Conservation (phyloP, 148 eudicot genomes). For the Beta vulgaris region DNA sequence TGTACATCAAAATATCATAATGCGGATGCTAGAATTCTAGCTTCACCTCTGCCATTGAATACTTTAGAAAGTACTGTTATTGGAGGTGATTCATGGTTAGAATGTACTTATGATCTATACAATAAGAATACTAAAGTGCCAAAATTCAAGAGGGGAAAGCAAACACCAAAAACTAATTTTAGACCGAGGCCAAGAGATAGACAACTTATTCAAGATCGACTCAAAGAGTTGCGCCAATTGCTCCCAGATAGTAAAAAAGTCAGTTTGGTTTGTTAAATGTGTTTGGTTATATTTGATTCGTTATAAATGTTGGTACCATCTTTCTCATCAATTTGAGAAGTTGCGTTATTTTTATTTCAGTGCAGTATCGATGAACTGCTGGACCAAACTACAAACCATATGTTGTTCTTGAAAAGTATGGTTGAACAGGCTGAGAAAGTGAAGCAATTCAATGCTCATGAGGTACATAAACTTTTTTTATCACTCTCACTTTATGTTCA, state of each 20-base stretch:
- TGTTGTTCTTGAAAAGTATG: slow-evolving; percentile 60
- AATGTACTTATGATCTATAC: slow-evolving; percentile 8
- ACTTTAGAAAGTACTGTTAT: slow-evolving; percentile 35
- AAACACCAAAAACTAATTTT: slow-evolving; percentile 28
- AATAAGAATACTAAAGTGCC: slow-evolving; percentile 32
- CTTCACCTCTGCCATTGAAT: slow-evolving; percentile 40
- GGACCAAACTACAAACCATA: slow-evolving; percentile 71
- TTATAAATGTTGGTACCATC: background rate
- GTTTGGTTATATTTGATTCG: background rate
- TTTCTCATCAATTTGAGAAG: background rate
- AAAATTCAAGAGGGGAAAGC: slow-evolving; percentile 40
- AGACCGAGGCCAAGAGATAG: slow-evolving; percentile 80
- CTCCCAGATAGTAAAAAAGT: slow-evolving; percentile 72
- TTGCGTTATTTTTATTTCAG: slow-evolving; percentile 38
- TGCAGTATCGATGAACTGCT: slow-evolving; percentile 89
- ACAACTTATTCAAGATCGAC: slow-evolving; percentile 78
- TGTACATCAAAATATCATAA: slow-evolving; percentile 17
- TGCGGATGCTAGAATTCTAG: slow-evolving; percentile 21
- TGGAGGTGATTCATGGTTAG: slow-evolving; percentile 34
- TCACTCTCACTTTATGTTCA: background rate
- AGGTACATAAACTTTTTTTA: slow-evolving; percentile 33
- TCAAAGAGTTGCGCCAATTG: slow-evolving; percentile 67
- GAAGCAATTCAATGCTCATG: slow-evolving; percentile 35
- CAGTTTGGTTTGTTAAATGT: slow-evolving; percentile 3
- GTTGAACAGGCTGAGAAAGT: slow-evolving; percentile 68